Conservation (phyloP, 768 basidiomycete genomes). For the Amanita muscaria region DNA sequence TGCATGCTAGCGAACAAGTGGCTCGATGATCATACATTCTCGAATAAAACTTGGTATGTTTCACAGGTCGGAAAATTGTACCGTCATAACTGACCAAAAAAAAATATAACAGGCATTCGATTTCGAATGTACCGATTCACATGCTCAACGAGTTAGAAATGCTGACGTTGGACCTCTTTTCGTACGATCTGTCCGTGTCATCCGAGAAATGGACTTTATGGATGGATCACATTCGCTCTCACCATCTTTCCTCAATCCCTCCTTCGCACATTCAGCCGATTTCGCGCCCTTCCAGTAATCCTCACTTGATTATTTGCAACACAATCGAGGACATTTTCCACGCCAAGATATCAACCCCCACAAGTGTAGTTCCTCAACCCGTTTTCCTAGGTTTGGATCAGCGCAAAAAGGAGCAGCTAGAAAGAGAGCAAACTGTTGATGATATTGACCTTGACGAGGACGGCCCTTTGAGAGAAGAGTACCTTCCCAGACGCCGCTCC, state of each 20-base stretch:
- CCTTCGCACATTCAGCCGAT: conserved; percentile 64
- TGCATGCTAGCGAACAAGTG: conserved; percentile 87
- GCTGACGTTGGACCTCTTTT: conserved; percentile 60
- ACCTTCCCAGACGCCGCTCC: conserved; percentile 61
- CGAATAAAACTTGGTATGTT: conserved; percentile 79
- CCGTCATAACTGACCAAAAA: too few species aligned
- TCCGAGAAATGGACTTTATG: conserved; percentile 59
- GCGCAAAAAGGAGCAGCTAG: conserved; percentile 43
- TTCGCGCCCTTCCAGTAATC: conserved; percentile 66
- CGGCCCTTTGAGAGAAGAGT: conserved; percentile 75
- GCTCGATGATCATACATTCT: conserved; percentile 84
- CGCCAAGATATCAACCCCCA: conserved; percentile 28
- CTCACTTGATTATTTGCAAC: conserved; percentile 59
- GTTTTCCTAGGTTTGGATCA: conserved; percentile 69
- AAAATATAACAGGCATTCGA: conserved; percentile 68
- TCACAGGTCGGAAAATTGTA: too few species aligned
- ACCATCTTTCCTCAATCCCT: conserved; percentile 56
- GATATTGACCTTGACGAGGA: conserved; percentile 79
- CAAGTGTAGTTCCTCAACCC: conserved; percentile 41
- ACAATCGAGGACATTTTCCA: conserved; percentile 63
- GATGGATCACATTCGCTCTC: conserved; percentile 55
- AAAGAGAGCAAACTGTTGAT: conserved; percentile 39
- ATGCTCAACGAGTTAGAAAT: conserved; percentile 65
- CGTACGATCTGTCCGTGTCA: conserved; percentile 62
- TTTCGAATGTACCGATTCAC: conserved; percentile 66